These are phyloP conservation scores for Acacia concinna DNA, from an alignment of 331 rosid genomes.

Conservation along the genomic window DNA sequence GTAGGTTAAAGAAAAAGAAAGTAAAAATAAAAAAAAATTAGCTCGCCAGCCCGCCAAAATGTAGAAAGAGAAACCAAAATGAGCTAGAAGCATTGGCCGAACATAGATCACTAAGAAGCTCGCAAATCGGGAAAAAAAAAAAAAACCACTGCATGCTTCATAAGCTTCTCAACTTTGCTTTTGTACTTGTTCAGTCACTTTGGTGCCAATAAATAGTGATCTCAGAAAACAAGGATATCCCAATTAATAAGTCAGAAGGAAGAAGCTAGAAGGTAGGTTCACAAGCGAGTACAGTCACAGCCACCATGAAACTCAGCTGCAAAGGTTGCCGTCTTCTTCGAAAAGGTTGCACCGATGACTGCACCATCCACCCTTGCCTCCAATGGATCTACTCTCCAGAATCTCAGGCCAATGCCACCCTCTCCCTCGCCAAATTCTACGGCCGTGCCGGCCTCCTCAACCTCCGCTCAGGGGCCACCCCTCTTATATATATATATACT, in stretches of 20 bases:
- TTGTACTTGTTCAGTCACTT: not conserved
- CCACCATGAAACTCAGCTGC: slow-evolving; percentile 60
- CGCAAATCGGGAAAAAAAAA: not conserved
- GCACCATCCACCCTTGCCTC: slow-evolving; percentile 63
- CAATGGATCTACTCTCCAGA: slow-evolving; percentile 63
- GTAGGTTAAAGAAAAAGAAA: too few relatives aligned
- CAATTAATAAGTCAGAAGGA: not conserved
- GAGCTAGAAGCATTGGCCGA: not conserved
- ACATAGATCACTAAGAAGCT: not conserved
- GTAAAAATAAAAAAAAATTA: too few relatives aligned
- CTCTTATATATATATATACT: too few relatives aligned
- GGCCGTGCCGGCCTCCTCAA: slow-evolving; percentile 78
- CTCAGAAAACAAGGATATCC: not conserved
- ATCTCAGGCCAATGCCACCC: slow-evolving; percentile 75
- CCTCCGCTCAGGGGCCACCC: slow-evolving; percentile 44
- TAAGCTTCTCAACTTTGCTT: not conserved
- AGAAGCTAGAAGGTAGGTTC: not conserved
- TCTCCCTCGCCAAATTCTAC: slow-evolving; percentile 74
- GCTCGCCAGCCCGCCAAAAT: too few relatives aligned
- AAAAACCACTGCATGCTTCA: not conserved
- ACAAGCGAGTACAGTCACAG: not conserved
- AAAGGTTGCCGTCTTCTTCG: slow-evolving; percentile 80
- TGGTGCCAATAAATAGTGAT: slow-evolving; percentile 4
- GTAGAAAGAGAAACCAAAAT: slow-evolving; percentile 9
- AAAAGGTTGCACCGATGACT: slow-evolving; percentile 60